A percentile compares a stretch with the other conserved stretches of the same genome.
Evolutionary conservation across 2,329 filamentous ascomycete species (phyloP).

Genomic region (Coccinonectria pachysandricola): DNA sequence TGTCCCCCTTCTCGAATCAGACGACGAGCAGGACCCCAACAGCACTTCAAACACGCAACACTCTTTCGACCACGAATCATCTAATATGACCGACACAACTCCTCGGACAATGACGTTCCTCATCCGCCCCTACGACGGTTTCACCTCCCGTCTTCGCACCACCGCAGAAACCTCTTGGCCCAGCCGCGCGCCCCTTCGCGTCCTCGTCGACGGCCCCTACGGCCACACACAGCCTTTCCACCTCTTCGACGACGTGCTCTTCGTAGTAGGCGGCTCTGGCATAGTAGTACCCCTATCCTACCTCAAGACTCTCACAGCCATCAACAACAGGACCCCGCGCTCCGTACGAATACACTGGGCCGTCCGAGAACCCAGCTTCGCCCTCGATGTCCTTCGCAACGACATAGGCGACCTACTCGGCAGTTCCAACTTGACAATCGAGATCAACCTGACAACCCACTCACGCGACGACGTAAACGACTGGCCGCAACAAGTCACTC

Average conservation of each 20-base stretch:
- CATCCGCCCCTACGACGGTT: slow-evolving; percentile 36
- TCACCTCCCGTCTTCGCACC: slow-evolving; percentile 28
- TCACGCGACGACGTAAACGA: slow-evolving; percentile 2
- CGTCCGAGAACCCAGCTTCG: slow-evolving; percentile 30
- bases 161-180: slow-evolving; percentile 18
- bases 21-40: slow-evolving; percentile 1
- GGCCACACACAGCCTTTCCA: slow-evolving; percentile 29
- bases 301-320: slow-evolving; percentile 17
- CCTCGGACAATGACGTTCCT: slow-evolving; percentile 28
- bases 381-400: slow-evolving; percentile 21
- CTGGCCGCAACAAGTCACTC: slow-evolving; percentile 9
- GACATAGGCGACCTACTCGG: slow-evolving; percentile 23
- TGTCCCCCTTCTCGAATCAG: slow-evolving; percentile 20
- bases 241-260: slow-evolving; percentile 29
- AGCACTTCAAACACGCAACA: background rate
- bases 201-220: slow-evolving; percentile 36
- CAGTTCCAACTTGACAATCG: slow-evolving; percentile 21
- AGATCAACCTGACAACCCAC: slow-evolving; percentile 26
- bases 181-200: slow-evolving; percentile 17
- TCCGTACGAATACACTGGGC: slow-evolving; percentile 32
- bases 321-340: slow-evolving; percentile 6
- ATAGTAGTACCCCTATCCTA: slow-evolving; percentile 33
- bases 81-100: background rate
- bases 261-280: slow-evolving; percentile 35
- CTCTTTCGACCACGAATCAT: slow-evolving; percentile 1